These are phyloP conservation scores for Penicillium sp. DNA, from an alignment of 2,329 filamentous ascomycete species.

Conservation along the genomic window DNA sequence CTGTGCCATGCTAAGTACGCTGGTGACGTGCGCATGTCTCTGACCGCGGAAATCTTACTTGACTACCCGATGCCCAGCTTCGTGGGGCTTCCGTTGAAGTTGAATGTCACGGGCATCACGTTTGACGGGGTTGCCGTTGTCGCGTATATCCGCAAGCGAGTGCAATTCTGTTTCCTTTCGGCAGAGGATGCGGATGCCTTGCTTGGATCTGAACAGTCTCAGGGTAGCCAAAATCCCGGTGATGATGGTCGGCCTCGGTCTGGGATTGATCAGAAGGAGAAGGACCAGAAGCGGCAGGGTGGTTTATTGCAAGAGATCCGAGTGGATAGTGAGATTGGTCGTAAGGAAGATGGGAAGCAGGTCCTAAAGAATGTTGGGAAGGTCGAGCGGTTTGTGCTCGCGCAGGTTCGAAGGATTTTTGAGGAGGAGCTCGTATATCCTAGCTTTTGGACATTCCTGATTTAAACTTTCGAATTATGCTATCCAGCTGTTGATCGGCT, in stretches of 20 bases:
- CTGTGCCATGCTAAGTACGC: conserved; percentile 87
- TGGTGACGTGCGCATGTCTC: conserved; percentile 79
- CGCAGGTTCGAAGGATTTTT: conserved; percentile 94
- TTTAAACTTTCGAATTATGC: conserved; percentile 50
- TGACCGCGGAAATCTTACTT: conserved; percentile 91
- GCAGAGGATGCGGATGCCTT: conserved; percentile 83
- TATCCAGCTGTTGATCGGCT: background rate
- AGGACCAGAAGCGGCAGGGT: conserved; percentile 62
- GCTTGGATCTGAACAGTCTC: conserved; percentile 52
- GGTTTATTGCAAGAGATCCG: conserved; percentile 87
- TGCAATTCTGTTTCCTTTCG: conserved; percentile 92
- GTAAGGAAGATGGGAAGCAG: conserved; percentile 86
- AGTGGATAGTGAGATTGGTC: conserved; percentile 96
- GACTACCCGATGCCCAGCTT: conserved; percentile 99
- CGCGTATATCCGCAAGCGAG: conserved; percentile 81
- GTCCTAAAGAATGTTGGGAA: conserved; percentile 98
- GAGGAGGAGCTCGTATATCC: conserved; percentile 99
- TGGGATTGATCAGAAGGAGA: conserved; percentile 43
- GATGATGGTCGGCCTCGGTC: conserved; percentile 34
- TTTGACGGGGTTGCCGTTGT: conserved; percentile 94
- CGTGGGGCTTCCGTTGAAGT: conserved; percentile 87
- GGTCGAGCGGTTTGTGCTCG: conserved; percentile 94
- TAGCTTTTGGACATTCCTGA: conserved; percentile 96
- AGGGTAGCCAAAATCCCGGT: conserved; percentile 23
- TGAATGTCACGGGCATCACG: conserved; percentile 90